Conservation (phyloP, 129 eudicot species). For the Logfia minima region DNA sequence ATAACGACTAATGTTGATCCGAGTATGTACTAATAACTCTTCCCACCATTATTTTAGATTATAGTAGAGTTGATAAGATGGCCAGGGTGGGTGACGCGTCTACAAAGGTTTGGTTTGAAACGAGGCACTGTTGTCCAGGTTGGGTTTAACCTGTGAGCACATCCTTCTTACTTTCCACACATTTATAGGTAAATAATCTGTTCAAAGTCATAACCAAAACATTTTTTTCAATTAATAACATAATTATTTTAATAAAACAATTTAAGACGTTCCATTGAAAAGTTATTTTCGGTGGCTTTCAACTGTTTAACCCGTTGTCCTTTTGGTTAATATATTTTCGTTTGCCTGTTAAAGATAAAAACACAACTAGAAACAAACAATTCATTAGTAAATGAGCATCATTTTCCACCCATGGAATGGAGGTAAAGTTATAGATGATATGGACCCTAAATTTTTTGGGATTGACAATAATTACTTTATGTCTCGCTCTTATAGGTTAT, state of each 20-base stretch:
- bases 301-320: not conserved
- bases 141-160: not conserved
- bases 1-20: conserved; percentile 33
- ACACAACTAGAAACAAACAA: not conserved
- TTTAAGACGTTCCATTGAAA: not conserved
- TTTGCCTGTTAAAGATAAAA: not conserved
- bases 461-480: not conserved
- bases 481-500: conserved; percentile 53
- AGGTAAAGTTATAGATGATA: not conserved
- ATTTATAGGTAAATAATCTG: not conserved
- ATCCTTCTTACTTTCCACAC: not conserved
- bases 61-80: not conserved
- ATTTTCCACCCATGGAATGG: not conserved
- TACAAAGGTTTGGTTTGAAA: not conserved
- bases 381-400: not conserved
- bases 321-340: not conserved
- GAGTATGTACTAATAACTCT: conserved; percentile 25
- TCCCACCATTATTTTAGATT: not conserved
- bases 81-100: not conserved
- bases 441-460: not conserved
- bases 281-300: not conserved
- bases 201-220: not conserved
- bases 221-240: not conserved
- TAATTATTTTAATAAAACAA: not conserved
- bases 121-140: not conserved